Base-by-base conservation (phyloP, 2,329 filamentous ascomycete genomes). In the Fusarium sp. region DNA sequence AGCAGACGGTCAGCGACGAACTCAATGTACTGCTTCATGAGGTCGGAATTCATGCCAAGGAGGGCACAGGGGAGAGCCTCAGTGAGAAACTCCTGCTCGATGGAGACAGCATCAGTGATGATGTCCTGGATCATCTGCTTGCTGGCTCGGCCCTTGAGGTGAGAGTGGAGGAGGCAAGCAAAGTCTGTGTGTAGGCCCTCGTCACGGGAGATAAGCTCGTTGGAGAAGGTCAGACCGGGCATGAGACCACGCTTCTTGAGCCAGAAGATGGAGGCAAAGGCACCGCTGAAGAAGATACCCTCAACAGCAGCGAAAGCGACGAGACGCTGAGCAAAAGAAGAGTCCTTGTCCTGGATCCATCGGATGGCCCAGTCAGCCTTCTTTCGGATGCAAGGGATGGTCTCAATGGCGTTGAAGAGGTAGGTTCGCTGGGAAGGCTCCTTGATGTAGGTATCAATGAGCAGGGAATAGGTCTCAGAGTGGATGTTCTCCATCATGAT, bases 401-500 rank as follows among this genome's bases (percentile, higher is more conserved):
- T 99, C 73, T 99, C 96, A 82, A 99, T 96, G 75, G 96, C 96
- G 77, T 99, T 97, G 85, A 99, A 98, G 58, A 99, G 91, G 80
- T 98, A 94, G 66, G 88, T 91, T 74, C 93, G 90, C 85, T 99
- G 95, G 79, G 92, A 91, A 67, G 93, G 92, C 85, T 99, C 96
- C 87, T 96, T 97, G 84, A 99, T 97, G 82, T 99, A 99, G 67
- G 95, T 97, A 81, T 99, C 96, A 79, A 99, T 99, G 78, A 99
- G 90, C 35, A 99, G 90, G 20, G 95, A 98, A 88, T 99, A 99
- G 54, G 96, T 99, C 85, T 99, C 96, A 17, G 96, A 97, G 88
- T 99, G 96, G 76, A 99, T 97, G 85, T 99, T 99, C 87, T 99
- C 96, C 93, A 99, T 98, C 96, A 99, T 99, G 85, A 98, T 98